Evolutionary conservation across 208 protist genomes (phyloP), one percentile per base, ranked within the genome.

Genomic region (Trypanosoma theileri): DNA sequence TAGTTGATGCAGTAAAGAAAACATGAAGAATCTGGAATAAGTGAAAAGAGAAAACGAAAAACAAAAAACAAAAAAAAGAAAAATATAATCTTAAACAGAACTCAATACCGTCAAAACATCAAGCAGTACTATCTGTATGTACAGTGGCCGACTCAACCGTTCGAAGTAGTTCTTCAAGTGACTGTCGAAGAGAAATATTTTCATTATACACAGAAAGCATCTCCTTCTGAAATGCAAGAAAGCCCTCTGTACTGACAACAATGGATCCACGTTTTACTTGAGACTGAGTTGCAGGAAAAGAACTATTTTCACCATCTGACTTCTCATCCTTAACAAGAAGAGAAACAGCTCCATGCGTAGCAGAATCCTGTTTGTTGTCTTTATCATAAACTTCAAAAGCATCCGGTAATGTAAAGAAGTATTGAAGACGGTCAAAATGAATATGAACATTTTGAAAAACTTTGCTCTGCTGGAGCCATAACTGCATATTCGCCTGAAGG

Each of bases 161-260:
- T 4, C 11, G 7, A 2, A 72, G 17, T 59, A 72, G 59, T 46
- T 19, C 42, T 17, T 64, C 51, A 46, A 72, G 58, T 8, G 28
- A 46, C 10, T 41, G 1, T 16, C 58, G 24, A 53, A 72, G 67
- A 8, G 22, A 17, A 8, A 31, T 22, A 26, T 66, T 72, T 41
- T 72, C 67, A 19, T 66, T 45, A 26, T 66, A 72, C 12, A 66
- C 41, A 53, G 59, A 17, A 12, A 59, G 7, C 19, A 66, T 11
- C 21, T 66, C 59, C 19, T 72, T 41, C 24, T 72, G 67, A 31
- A 17, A 24, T 19, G 28, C 12, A 40, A 66, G 8, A 59, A 72
- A 72, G 4, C 1, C 9, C 35, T 42, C 44, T 24, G 28, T 65
- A 22, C 48, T 50, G 4, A 72, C 40, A 41, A 66, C 12, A 24